phyloP scores from a whole-genome alignment of 2,329 filamentous ascomycete species.

The Dissoconium aciculare region DNA sequence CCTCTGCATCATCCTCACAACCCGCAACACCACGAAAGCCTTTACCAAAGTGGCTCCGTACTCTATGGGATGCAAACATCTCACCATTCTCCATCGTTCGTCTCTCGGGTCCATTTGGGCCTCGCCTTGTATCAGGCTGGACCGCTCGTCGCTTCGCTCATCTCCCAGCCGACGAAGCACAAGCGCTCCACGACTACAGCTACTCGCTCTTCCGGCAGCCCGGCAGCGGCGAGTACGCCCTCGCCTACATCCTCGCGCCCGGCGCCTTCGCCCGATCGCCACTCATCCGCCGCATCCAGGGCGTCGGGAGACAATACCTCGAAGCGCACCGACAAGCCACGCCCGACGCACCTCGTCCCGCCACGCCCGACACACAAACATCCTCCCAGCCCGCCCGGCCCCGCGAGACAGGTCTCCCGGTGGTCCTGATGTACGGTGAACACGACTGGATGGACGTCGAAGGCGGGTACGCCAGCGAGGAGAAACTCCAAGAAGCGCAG shows the following conservation, averaged over 20 bases:
- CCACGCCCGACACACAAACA: conserved; percentile 16
- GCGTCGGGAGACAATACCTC: conserved; percentile 60
- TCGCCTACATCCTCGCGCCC: conserved; percentile 83
- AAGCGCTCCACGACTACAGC: conserved; percentile 79
- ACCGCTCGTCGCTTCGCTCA: conserved; percentile 85
- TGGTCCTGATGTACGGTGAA: conserved; percentile 93
- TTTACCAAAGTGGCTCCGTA: conserved; percentile 73
- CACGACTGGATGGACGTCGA: conserved; percentile 97
- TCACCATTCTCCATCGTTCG: conserved; percentile 87
- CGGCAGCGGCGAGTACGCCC: conserved; percentile 83
- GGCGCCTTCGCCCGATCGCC: conserved; percentile 84
- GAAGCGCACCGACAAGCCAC: background rate
- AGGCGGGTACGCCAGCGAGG: conserved; percentile 64
- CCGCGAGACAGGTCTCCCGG: conserved; percentile 48
- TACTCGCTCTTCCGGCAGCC: conserved; percentile 88
- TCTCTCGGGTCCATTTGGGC: conserved; percentile 75
- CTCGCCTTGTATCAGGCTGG: conserved; percentile 87
- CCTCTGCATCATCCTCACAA: conserved; percentile 20
- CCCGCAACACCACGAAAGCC: conserved; percentile 42
- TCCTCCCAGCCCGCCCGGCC: conserved; percentile 42
- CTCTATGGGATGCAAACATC: conserved; percentile 93
- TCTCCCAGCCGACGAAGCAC: conserved; percentile 62
- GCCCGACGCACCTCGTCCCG: conserved; percentile 15
- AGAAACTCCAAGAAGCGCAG: conserved; percentile 59
- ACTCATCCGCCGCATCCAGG: conserved; percentile 71